Evolutionary conservation across 306 rosid species (phyloP).

Genomic region (Calophaca sinica): DNA sequence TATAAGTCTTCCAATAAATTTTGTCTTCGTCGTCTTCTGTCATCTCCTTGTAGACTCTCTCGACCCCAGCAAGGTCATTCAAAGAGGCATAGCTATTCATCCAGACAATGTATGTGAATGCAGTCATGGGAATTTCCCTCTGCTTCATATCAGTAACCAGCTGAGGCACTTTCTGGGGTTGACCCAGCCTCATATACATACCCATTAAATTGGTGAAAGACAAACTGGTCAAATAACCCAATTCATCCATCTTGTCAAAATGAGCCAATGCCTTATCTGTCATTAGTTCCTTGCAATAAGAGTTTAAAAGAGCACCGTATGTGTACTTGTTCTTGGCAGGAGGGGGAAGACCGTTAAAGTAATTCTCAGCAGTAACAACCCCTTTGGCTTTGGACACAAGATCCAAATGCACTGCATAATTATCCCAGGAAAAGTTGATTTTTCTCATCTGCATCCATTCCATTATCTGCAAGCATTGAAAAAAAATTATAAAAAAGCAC

Average conservation of each 20-base stretch:
- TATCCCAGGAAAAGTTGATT: slow-evolving; percentile 54
- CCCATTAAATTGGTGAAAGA: slow-evolving; percentile 71
- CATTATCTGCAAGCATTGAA: slow-evolving; percentile 64
- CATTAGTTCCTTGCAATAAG: slow-evolving; percentile 72
- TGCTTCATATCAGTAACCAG: slow-evolving; percentile 64
- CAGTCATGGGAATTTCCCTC: slow-evolving; percentile 55
- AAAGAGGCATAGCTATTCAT: slow-evolving; percentile 69
- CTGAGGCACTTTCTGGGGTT: slow-evolving; percentile 62
- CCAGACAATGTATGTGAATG: slow-evolving; percentile 65
- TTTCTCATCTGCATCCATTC: slow-evolving; percentile 85
- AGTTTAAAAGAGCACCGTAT: slow-evolving; percentile 73
- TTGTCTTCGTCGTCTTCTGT: slow-evolving; percentile 42
- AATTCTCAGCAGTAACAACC: slow-evolving; percentile 72
- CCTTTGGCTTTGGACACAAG: slow-evolving; percentile 71
- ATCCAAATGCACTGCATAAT: slow-evolving; percentile 72
- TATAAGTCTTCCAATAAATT: slow-evolving; percentile 69
- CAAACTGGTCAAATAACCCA: slow-evolving; percentile 53
- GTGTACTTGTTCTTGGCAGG: slow-evolving; percentile 63
- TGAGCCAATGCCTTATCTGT: slow-evolving; percentile 67
- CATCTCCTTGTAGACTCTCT: slow-evolving; percentile 70
- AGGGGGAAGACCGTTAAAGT: slow-evolving; percentile 56
- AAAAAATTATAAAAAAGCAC: background rate
- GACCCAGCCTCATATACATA: slow-evolving; percentile 67
- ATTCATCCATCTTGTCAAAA: slow-evolving; percentile 62
- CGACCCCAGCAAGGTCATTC: slow-evolving; percentile 61